Evolutionary conservation across 177 flowering plant genomes (phyloP), one percentile per base, ranked within the genome.

Genomic region (Vitis hybrid): DNA sequence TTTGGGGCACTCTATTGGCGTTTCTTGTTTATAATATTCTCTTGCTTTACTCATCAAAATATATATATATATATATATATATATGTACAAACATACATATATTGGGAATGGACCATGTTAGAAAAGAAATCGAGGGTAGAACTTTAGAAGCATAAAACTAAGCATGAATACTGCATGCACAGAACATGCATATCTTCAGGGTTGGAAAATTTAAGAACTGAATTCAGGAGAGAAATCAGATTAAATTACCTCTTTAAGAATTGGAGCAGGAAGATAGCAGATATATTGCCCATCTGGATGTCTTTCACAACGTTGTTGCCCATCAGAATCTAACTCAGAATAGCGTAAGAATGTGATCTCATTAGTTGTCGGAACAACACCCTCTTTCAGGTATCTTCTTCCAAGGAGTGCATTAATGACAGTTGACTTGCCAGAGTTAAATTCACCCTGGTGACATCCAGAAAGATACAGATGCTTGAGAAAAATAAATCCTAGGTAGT

Each of bases 341-440:
- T 89, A 89, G 66, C 91, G 69, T 66, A 95, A 80, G 76, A 92
- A 90, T 30, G 97, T 95, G 74, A 95, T 95, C 85, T 95, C 99
- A 81, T 91, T 93, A n/a, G 99, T 95, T 59, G 99, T 95, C 15
- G 99, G 99, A 77, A 95, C 81, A 74, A 95, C 98, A 51, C 99
- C 99, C 72, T 92, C 99, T 72, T 84, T 85, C 18, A 95, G 82
- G 72, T 90, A 95, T 76, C 80, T 91, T 67, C 82, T 76, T 72
- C 99, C 98, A 72, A 95, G 97, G 62, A 92, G 92, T 18, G 99
- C 99, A 88, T 92, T 92, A 56, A 95, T 92, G 60, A 95, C 86
- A 56, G 91, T 83, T 69, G 99, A 92, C 81, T 95, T 92, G 17
- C 98, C 99, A 70, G 99, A 95, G 81, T 92, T 92, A 73, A 92